phyloP scores from a whole-genome alignment of 257 asterid genomes.

The Lantana camara region DNA sequence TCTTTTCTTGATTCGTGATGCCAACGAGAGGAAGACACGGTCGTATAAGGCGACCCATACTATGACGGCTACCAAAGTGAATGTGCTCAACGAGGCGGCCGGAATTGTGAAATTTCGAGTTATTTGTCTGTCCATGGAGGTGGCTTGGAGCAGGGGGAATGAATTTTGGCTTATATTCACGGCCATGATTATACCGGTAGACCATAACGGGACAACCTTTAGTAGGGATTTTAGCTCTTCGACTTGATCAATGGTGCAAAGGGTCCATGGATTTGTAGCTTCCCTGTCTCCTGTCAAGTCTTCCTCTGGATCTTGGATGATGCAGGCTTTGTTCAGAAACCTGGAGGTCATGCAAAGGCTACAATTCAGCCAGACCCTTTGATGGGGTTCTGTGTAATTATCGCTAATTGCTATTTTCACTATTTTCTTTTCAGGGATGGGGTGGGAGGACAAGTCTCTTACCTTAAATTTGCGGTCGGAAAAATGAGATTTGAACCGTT shows the following conservation, averaged over 20 bases:
- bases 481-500: slow-evolving; percentile 34
- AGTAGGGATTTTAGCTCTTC: slow-evolving; percentile 71
- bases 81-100: slow-evolving; percentile 63
- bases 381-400: no score
- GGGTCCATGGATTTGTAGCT: slow-evolving; percentile 53
- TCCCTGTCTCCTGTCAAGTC: slow-evolving; percentile 45
- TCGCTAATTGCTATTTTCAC: no score
- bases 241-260: slow-evolving; percentile 75
- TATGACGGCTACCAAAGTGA: slow-evolving; percentile 41
- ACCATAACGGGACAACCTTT: slow-evolving; percentile 69
- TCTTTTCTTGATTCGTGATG: slow-evolving; percentile 49
- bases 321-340: slow-evolving; percentile 77
- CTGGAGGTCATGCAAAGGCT: slow-evolving; percentile 31
- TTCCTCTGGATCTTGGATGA: slow-evolving; percentile 40
- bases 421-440: no score
- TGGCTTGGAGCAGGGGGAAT: slow-evolving; percentile 67
- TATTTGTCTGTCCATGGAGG: slow-evolving; percentile 53
- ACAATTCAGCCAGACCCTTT: no score
- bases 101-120: slow-evolving; percentile 60
- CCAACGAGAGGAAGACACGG: slow-evolving; percentile 52
- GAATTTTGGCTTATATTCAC: slow-evolving; percentile 49
- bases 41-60: slow-evolving; percentile 65
- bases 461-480: slow-evolving; percentile 68
- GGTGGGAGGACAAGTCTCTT: neutral
- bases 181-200: slow-evolving; percentile 57